Base-by-base conservation (phyloP, 78 protist genomes). In the Carpediemonas membranifera region DNA sequence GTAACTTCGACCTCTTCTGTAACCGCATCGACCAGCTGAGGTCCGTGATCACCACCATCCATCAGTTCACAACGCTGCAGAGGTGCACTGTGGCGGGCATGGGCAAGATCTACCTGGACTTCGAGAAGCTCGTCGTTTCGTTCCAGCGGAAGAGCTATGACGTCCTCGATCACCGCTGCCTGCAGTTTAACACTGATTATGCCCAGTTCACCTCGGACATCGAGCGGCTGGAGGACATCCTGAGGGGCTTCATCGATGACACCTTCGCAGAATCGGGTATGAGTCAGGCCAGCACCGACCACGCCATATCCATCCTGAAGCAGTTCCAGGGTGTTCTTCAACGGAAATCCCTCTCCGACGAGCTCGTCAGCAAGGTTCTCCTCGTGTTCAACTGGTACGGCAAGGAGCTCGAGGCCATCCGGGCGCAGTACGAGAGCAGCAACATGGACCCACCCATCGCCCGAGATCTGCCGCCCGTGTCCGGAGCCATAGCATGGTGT, bases 381-480 rank as follows among this genome's bases (percentile, higher is more conserved):
- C 54, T 73, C 33, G 68, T 87, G 61, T 78, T 87, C 35, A 76
- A 36, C 71, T 53, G 73, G 73, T 87, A 73, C 62, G 80, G 83
- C 34, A 53, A 59, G 18, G 85, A 83, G 16, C 76, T 83, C 0
- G 88, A 84, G 54, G 52, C 53, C 36, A 74, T 80, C 52, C 73
- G 76, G 51, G 53, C 69, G 30, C 13, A 73, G 27, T 87, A 80
- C 80, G 84, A 87, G 65, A 36, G 27, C 58, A 50, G 71, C 19
- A 74, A 72, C 67, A 31, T 54, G 2, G 0, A 50, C 63, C 86
- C 92, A 1, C 85, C 92, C 0, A 28, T 77, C 14, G 60, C 76
- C n/a, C 81, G 92, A 57, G 77, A 87, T 78, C 0, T 65, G n/a
- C 78, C 92, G 28, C 92, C 88, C 9, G 78, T 87, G 13, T 60